phyloP scores from a whole-genome alignment of 2,329 filamentous ascomycete species.

The Verticillium zaregamsianum region DNA sequence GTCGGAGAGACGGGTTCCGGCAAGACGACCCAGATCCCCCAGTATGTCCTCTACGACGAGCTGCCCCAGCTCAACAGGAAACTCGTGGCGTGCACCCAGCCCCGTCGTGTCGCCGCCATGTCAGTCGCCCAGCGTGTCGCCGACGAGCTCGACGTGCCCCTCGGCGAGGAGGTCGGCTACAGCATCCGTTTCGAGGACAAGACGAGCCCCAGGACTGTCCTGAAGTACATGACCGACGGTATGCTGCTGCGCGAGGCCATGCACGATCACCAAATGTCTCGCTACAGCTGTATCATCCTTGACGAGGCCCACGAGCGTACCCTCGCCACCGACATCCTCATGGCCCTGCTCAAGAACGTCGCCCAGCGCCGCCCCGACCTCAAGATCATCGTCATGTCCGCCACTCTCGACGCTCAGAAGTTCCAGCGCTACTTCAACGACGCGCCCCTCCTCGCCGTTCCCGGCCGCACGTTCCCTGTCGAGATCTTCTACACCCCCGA shows the following conservation, averaged over 20 bases:
- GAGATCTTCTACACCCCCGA: constrained; percentile 99
- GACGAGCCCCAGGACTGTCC: constrained; percentile 80
- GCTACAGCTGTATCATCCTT: constrained; percentile 96
- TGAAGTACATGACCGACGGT: constrained; percentile 99
- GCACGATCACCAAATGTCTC: constrained; percentile 85
- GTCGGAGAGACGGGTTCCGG: constrained; percentile 99
- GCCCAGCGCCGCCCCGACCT: constrained; percentile 77
- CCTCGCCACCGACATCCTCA: constrained; percentile 92
- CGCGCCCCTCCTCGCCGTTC: constrained; percentile 87
- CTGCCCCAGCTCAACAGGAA: constrained; percentile 81
- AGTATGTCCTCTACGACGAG: constrained; percentile 97
- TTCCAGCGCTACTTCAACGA: constrained; percentile 97
- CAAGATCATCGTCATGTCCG: constrained; percentile 99
- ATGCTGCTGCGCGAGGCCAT: constrained; percentile 96
- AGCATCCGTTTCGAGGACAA: constrained; percentile 98
- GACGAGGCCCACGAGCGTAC: constrained; percentile 98
- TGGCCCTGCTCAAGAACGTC: constrained; percentile 93
- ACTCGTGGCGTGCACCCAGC: constrained; percentile 95
- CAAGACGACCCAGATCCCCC: constrained; percentile 98
- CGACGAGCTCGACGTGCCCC: constrained; percentile 87
- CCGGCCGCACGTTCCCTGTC: constrained; percentile 91
- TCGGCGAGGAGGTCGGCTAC: constrained; percentile 95
- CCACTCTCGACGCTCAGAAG: constrained; percentile 94
- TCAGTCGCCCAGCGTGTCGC: constrained; percentile 97
- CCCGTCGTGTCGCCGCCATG: constrained; percentile 96